A percentile compares a stretch with the other conserved stretches of the same genome.
phyloP scores from a whole-genome alignment of 2,329 filamentous ascomycete genomes.

The Alternaria brassicicola region DNA sequence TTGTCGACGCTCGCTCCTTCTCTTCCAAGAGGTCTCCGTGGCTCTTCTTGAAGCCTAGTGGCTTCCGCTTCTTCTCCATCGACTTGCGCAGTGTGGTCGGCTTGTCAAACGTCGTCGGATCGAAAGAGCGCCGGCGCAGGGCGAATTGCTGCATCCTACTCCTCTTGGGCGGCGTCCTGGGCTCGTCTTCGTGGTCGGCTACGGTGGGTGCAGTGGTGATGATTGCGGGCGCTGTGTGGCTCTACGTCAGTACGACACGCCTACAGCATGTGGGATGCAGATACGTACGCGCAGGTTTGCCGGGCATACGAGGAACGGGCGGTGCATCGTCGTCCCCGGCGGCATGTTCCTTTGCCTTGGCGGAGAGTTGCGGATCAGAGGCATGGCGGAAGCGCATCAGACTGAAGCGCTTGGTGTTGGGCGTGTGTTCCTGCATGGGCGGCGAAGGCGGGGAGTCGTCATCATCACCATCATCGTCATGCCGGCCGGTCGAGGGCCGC shows the following conservation, averaged over 20 bases:
- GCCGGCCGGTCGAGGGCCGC: slow-evolving; percentile 25
- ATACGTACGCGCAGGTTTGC: slow-evolving; percentile 29
- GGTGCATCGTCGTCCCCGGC: slow-evolving; percentile 38
- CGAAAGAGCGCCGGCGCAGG: slow-evolving; percentile 46
- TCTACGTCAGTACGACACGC: slow-evolving; percentile 31
- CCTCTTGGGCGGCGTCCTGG: slow-evolving; percentile 30
- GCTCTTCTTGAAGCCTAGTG: slow-evolving; percentile 39
- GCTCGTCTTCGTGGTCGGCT: slow-evolving; percentile 31
- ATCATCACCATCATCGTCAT: not conserved
- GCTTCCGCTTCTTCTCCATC: slow-evolving; percentile 43
- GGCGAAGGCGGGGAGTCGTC: slow-evolving; percentile 38
- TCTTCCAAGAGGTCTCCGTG: slow-evolving; percentile 43
- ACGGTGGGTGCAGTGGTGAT: slow-evolving; percentile 90
- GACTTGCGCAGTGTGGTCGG: slow-evolving; percentile 43
- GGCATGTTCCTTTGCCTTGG: slow-evolving; percentile 73
- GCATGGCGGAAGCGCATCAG: slow-evolving; percentile 87
- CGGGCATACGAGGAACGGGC: slow-evolving; percentile 40
- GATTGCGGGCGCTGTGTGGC: slow-evolving; percentile 64
- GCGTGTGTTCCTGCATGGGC: slow-evolving; percentile 43
- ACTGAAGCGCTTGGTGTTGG: slow-evolving; percentile 61
- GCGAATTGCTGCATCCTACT: slow-evolving; percentile 45
- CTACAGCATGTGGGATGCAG: not conserved
- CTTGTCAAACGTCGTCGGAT: slow-evolving; percentile 39
- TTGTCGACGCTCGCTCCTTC: slow-evolving; percentile 64
- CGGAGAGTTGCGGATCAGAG: slow-evolving; percentile 86